phyloP scores from a whole-genome alignment of 805 yeast genomes.

The Starmerella roubikii region DNA sequence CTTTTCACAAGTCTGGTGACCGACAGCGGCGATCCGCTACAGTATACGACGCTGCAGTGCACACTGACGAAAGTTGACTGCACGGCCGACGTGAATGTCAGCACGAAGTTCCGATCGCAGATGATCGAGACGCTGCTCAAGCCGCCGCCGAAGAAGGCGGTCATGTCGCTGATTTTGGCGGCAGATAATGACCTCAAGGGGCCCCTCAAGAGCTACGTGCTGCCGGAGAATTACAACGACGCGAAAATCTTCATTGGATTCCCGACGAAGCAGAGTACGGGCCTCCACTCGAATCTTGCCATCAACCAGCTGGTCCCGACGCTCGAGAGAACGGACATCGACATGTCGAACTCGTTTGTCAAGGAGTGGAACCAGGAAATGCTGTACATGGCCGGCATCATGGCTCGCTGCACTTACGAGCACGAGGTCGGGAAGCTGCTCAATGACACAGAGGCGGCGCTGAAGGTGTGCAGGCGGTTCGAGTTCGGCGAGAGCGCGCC shows the following conservation, averaged over 20 bases:
- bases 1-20: slow-evolving; percentile 23
- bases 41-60: slow-evolving; percentile 22
- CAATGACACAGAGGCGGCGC: slow-evolving; percentile 13
- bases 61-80: slow-evolving; percentile 26
- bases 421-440: slow-evolving; percentile 17
- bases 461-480: slow-evolving; percentile 23
- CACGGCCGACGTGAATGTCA: slow-evolving; percentile 22
- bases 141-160: slow-evolving; percentile 29
- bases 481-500: slow-evolving; percentile 27
- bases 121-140: slow-evolving; percentile 30
- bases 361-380: slow-evolving; percentile 31
- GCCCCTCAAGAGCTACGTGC: slow-evolving; percentile 21
- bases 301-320: slow-evolving; percentile 31
- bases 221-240: slow-evolving; percentile 26
- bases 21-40: slow-evolving; percentile 23
- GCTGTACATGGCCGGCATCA: slow-evolving; percentile 28
- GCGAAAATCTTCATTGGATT: slow-evolving; percentile 32
- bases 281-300: slow-evolving; percentile 27
- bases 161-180: slow-evolving; percentile 23
- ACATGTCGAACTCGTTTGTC: slow-evolving; percentile 30
- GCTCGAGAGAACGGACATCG: slow-evolving; percentile 32
- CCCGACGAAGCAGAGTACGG: slow-evolving; percentile 32
- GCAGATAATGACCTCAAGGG: not conserved
- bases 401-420: slow-evolving; percentile 28
- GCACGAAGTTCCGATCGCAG: slow-evolving; percentile 23